Percentiles rank a stretch among this genome's conserved stretches.
These are phyloP conservation scores for Xylaria hypoxylon DNA, from an alignment of 2,329 filamentous ascomycete genomes.

Conservation along the genomic window DNA sequence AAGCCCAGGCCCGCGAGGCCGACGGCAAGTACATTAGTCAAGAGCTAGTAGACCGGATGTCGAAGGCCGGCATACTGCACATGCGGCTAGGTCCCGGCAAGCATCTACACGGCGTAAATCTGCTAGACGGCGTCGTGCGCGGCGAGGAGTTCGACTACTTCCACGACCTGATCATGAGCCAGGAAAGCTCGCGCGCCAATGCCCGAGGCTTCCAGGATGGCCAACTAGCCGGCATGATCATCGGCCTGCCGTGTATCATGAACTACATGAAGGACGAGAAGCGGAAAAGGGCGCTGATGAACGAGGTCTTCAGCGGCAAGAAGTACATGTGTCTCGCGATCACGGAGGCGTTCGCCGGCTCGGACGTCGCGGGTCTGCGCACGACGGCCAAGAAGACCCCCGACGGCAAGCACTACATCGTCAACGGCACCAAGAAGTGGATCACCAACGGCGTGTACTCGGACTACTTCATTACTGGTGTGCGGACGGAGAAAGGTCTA, in stretches of 20 bases:
- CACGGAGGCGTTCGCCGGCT: slow-evolving; percentile 88
- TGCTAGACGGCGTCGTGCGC: slow-evolving; percentile 77
- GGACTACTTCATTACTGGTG: slow-evolving; percentile 87
- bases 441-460: slow-evolving; percentile 84
- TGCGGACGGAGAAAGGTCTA: slow-evolving; percentile 82
- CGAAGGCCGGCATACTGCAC: slow-evolving; percentile 77
- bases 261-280: slow-evolving; percentile 78
- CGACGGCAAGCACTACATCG: slow-evolving; percentile 78
- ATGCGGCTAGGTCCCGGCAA: slow-evolving; percentile 87
- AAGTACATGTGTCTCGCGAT: slow-evolving; percentile 92
- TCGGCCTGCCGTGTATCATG: slow-evolving; percentile 81
- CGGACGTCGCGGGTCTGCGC: slow-evolving; percentile 81
- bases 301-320: slow-evolving; percentile 80
- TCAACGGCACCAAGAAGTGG: slow-evolving; percentile 85
- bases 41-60: slow-evolving; percentile 82
- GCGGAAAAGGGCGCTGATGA: slow-evolving; percentile 74
- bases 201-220: slow-evolving; percentile 87
- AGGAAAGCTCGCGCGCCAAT: slow-evolving; percentile 78
- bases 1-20: slow-evolving; percentile 80
- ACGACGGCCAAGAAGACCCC: slow-evolving; percentile 82
- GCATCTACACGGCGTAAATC: slow-evolving; percentile 77
- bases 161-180: slow-evolving; percentile 80
- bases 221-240: slow-evolving; percentile 88
- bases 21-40: slow-evolving; percentile 78
- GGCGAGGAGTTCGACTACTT: slow-evolving; percentile 89